Percentiles rank a stretch among this genome's conserved stretches.
Evolutionary conservation across 805 yeast species (phyloP).

Genomic region (Starmera caribaea): DNA sequence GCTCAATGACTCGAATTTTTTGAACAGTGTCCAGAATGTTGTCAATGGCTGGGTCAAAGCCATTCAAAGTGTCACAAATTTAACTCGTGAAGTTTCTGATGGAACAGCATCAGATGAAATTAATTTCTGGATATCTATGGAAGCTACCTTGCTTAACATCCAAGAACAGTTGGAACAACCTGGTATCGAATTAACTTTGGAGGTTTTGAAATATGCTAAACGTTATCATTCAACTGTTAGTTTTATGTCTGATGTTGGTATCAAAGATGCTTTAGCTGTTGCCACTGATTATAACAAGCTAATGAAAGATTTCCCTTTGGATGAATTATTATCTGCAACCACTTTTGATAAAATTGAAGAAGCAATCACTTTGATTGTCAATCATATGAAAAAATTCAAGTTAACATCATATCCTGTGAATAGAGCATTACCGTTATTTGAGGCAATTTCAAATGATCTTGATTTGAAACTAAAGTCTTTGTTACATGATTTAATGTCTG

Average conservation of each 20-base stretch:
- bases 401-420: slow-evolving; percentile 51
- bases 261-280: slow-evolving; percentile 40
- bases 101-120: slow-evolving; percentile 60
- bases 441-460: slow-evolving; percentile 52
- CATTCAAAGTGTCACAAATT: slow-evolving; percentile 44
- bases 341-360: slow-evolving; percentile 34
- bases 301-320: slow-evolving; percentile 61
- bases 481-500: slow-evolving; percentile 34
- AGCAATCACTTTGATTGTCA: slow-evolving; percentile 40
- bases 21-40: slow-evolving; percentile 59
- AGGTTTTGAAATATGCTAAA: slow-evolving; percentile 56
- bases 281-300: slow-evolving; percentile 53
- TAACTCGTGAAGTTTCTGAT: slow-evolving; percentile 41
- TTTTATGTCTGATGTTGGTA: slow-evolving; percentile 61
- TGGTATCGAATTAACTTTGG: slow-evolving; percentile 48
- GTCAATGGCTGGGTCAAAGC: slow-evolving; percentile 71
- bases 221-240: slow-evolving; percentile 74
- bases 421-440: slow-evolving; percentile 57
- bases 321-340: slow-evolving; percentile 41
- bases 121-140: slow-evolving; percentile 71
- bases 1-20: slow-evolving; percentile 39
- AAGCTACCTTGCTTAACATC: slow-evolving; percentile 44
- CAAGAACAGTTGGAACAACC: slow-evolving; percentile 47
- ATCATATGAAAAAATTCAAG: slow-evolving; percentile 55
- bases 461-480: slow-evolving; percentile 32